Base-by-base conservation (phyloP, 176 grass and related monocot genomes). In the Aegilops umbellulata region DNA sequence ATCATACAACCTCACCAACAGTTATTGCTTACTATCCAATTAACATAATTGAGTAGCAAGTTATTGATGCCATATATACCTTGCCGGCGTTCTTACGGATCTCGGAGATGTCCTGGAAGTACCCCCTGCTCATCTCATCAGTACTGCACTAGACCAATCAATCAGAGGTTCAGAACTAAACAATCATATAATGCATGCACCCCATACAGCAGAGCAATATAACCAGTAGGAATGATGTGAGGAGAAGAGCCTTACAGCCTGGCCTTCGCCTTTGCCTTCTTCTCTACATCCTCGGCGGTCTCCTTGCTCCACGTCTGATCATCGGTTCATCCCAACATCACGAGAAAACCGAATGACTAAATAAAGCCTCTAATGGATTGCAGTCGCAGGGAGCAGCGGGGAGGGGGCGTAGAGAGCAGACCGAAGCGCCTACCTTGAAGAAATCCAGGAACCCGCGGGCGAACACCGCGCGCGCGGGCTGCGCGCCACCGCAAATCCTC, bases 71-170 rank as follows among this genome's bases (percentile, higher is more conserved):
- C 24, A 42, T 26, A 36, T 77, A 76, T 77, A 98, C 96, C 96
- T 98, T 98, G 74, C 96, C 93, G 13, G 29, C 80, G 58, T 92
- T 87, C 84, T 92, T 87, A 27, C 86, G 81, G 67, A 95, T 94
- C 78, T 98, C 93, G 0, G 84, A 24, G 8, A 98, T 92, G 80
- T 98, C 96, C 0, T 69, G 84, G 67, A 98, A 98, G 79, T 95
- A 94, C 25, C 96, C 84, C 53, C 96, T 70, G 39, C 82, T 89
- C 55, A 98, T 81, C 64, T 98, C 93, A 17, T 98, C 91, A 31
- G 41, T 74, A 94, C 96, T 98, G 91, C 66, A 92, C 64, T 85
- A 93, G 80, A 82, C 82, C 66, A 94, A 75, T 69, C 15, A 69
- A 64, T 63, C 60, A 76, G 20, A 47, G 79, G 46, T 19, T 76